These are phyloP conservation scores for Datisca glomerata DNA, from an alignment of 306 rosid species.

Conservation along the genomic window DNA sequence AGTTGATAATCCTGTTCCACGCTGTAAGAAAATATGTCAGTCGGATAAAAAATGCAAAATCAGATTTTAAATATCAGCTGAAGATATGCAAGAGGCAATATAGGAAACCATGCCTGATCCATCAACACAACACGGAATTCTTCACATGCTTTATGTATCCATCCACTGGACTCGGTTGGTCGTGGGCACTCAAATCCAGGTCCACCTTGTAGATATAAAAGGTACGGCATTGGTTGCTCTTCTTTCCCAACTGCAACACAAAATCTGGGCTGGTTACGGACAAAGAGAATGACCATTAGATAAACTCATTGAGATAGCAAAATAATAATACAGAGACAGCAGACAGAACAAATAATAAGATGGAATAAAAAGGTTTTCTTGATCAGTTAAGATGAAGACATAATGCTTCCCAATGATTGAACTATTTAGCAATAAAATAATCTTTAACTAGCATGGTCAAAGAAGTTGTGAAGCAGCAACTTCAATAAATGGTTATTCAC, in stretches of 20 bases:
- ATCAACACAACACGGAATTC: slow-evolving; percentile 76
- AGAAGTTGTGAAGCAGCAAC: too few species aligned
- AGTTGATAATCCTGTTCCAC: slow-evolving; percentile 96
- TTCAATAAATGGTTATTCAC: too few species aligned
- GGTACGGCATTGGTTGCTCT: slow-evolving; percentile 58
- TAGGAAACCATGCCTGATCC: slow-evolving; percentile 73
- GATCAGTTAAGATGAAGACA: too few species aligned
- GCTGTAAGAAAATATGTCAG: slow-evolving; percentile 39
- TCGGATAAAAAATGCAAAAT: slow-evolving; percentile 12
- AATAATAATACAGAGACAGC: too few species aligned
- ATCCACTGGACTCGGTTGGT: slow-evolving; percentile 81
- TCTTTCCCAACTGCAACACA: slow-evolving; percentile 71
- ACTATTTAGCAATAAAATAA: too few species aligned
- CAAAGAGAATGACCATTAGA: too few species aligned
- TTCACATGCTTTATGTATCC: slow-evolving; percentile 80
- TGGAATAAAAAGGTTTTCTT: too few species aligned
- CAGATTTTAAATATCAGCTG: slow-evolving; percentile 1
- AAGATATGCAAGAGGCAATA: not conserved
- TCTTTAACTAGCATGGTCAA: too few species aligned
- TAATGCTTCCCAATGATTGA: too few species aligned
- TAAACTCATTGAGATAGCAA: too few species aligned
- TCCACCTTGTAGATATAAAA: slow-evolving; percentile 88
- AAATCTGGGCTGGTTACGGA: too few species aligned
- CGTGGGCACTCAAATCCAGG: slow-evolving; percentile 81
- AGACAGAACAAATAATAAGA: too few species aligned